phyloP scores from a whole-genome alignment of 306 rosid genomes.

The Sphenostylis stenocarpa region DNA sequence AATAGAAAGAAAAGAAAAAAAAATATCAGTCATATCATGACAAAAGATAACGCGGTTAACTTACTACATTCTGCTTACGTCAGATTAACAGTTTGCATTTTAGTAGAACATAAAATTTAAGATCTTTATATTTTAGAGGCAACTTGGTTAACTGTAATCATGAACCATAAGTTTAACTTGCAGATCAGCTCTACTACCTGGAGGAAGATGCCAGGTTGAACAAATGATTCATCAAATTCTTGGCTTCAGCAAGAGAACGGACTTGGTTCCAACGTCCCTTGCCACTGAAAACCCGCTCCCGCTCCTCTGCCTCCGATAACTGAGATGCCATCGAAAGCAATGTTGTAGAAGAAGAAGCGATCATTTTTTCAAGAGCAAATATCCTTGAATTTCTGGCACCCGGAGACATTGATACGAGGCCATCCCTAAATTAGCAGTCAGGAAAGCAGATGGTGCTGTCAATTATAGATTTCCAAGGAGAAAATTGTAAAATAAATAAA shows the following conservation, averaged over 20 bases:
- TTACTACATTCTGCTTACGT: background rate
- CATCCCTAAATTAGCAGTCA: slow-evolving; percentile 46
- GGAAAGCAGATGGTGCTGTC: background rate
- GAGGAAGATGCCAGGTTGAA: slow-evolving; percentile 88
- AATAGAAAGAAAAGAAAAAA: slow-evolving; percentile 12
- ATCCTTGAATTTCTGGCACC: slow-evolving; percentile 94
- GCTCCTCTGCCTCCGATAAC: slow-evolving; percentile 94
- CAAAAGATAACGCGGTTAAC: background rate
- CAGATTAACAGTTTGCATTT: background rate
- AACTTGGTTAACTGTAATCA: background rate
- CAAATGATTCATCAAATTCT: slow-evolving; percentile 83
- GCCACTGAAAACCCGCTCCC: slow-evolving; percentile 82
- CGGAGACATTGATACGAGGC: slow-evolving; percentile 69
- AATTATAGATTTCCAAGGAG: slow-evolving; percentile 9
- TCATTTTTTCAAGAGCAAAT: slow-evolving; percentile 92
- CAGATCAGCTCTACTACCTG: slow-evolving; percentile 49
- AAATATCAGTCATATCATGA: slow-evolving; percentile 2
- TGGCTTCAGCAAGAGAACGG: slow-evolving; percentile 89
- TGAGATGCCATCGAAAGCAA: slow-evolving; percentile 94
- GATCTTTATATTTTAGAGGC: background rate
- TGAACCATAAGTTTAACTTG: slow-evolving; percentile 13
- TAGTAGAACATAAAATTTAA: background rate
- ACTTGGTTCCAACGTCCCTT: slow-evolving; percentile 97
- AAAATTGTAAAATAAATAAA: background rate
- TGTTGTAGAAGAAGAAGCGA: slow-evolving; percentile 74